Evolutionary conservation across 2,329 filamentous ascomycete species (phyloP).

Genomic region (Aspergillus novofumigatus): DNA sequence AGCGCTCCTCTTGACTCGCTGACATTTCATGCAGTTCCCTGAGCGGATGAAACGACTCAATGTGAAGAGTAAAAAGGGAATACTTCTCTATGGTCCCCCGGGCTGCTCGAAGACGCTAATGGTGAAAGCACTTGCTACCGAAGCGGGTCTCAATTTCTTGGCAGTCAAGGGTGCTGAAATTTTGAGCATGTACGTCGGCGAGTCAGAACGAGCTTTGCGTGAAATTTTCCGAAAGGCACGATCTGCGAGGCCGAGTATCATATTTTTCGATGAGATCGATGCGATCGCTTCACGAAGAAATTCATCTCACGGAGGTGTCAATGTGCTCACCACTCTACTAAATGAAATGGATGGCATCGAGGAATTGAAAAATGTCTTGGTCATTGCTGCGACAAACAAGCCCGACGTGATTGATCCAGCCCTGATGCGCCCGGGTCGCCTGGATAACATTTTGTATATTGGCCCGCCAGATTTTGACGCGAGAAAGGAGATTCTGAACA

Average conservation of each 20-base stretch:
- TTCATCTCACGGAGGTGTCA: constrained; percentile 56
- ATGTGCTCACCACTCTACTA: constrained; percentile 82
- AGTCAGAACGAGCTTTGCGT: constrained; percentile 81
- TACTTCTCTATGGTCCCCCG: constrained; percentile 86
- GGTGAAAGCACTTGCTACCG: constrained; percentile 85
- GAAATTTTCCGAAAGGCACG: constrained; percentile 82
- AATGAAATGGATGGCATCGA: constrained; percentile 98
- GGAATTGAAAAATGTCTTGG: constrained; percentile 72
- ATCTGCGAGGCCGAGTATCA: constrained; percentile 82
- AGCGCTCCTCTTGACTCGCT: neutral
- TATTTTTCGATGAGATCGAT: constrained; percentile 97
- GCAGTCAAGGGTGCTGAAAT: constrained; percentile 91
- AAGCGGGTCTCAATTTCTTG: constrained; percentile 88
- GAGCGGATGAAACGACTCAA: constrained; percentile 49
- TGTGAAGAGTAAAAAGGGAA: constrained; percentile 67
- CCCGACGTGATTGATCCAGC: constrained; percentile 83
- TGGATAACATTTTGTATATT: constrained; percentile 82
- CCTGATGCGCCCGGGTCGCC: constrained; percentile 76
- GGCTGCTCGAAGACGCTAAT: constrained; percentile 93
- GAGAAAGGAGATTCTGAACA: constrained; percentile 69
- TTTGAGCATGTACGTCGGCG: constrained; percentile 94
- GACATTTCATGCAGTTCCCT: constrained; percentile 37
- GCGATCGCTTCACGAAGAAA: constrained; percentile 65
- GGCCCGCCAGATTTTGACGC: constrained; percentile 71
- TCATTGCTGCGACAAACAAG: constrained; percentile 87